These are phyloP conservation scores for Xylaria sp. DNA, from an alignment of 495 filamentous ascomycete genomes.

Conservation along the genomic window DNA sequence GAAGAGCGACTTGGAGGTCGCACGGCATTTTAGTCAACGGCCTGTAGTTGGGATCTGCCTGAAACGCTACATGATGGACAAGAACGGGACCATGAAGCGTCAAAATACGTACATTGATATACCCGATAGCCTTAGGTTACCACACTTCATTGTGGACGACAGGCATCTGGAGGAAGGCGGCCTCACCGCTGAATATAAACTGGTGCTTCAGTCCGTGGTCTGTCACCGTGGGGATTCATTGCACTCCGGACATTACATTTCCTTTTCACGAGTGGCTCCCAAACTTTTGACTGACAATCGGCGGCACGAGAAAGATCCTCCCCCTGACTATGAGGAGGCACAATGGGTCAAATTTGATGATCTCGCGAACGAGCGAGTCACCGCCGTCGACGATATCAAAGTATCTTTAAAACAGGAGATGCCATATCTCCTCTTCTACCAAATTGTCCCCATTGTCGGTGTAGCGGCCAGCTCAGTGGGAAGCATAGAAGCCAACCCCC, in stretches of 20 bases:
- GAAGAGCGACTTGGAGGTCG: constrained; percentile 55
- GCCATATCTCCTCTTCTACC: constrained; percentile 94
- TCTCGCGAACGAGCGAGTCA: constrained; percentile 70
- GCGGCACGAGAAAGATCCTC: constrained; percentile 56
- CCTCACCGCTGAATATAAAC: constrained; percentile 70
- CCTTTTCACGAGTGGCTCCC: constrained; percentile 75
- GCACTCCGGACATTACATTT: constrained; percentile 91
- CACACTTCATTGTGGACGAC: constrained; percentile 88
- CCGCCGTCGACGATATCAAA: constrained; percentile 77
- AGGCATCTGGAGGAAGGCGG: constrained; percentile 65
- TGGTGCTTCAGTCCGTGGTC: constrained; percentile 85
- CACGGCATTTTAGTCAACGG: constrained; percentile 59
- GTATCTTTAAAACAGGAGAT: constrained; percentile 78
- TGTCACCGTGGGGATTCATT: constrained; percentile 90
- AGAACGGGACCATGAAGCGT: constrained; percentile 69
- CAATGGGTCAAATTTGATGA: constrained; percentile 94
- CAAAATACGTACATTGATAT: constrained; percentile 88
- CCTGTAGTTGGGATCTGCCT: constrained; percentile 91
- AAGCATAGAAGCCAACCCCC: constrained; percentile 57
- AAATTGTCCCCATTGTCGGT: constrained; percentile 84
- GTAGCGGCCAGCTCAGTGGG: constrained; percentile 62
- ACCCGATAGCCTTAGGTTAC: constrained; percentile 83
- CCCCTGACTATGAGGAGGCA: constrained; percentile 63
- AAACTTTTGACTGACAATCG: constrained; percentile 61
- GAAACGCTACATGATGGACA: constrained; percentile 83